Evolutionary conservation across 1,284 basidiomycete species (phyloP).

Genomic region (Ceratobasidium sp.): DNA sequence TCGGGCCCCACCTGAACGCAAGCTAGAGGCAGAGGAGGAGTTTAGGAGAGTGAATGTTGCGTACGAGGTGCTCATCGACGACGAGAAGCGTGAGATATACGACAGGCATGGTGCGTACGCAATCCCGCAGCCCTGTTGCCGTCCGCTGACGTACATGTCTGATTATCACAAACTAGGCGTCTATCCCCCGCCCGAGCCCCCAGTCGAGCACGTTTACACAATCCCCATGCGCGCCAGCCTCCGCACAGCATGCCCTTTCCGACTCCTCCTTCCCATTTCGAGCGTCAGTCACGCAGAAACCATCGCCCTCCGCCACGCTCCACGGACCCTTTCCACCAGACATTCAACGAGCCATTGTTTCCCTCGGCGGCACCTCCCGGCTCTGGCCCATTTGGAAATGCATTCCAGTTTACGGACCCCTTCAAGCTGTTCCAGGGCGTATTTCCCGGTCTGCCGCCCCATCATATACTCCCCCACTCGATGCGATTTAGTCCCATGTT

Average conservation of each 20-base stretch:
- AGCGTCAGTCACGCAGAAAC: conserved; percentile 32
- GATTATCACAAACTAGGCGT: neutral
- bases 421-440: conserved; percentile 32
- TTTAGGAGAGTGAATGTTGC: conserved; percentile 62
- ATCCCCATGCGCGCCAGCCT: conserved; percentile 8
- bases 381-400: conserved; percentile 26
- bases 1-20: conserved; percentile 61
- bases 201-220: conserved; percentile 27
- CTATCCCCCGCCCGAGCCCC: conserved; percentile 32
- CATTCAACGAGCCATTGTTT: conserved; percentile 26
- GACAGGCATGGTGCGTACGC: conserved; percentile 60
- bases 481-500: conserved; percentile 22
- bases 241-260: conserved; percentile 4
- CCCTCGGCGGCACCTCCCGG: conserved; percentile 26
- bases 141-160: conserved; percentile 32
- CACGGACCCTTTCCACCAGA: conserved; percentile 24
- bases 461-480: conserved; percentile 5
- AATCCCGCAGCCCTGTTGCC: neutral
- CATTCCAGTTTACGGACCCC: conserved; percentile 18
- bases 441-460: conserved; percentile 16
- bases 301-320: conserved; percentile 15
- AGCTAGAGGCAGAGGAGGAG: conserved; percentile 57
- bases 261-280: conserved; percentile 18
- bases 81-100: conserved; percentile 59
- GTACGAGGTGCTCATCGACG: conserved; percentile 58